phyloP scores from a whole-genome alignment of 257 asterid genomes.

The Ilex asprella region DNA sequence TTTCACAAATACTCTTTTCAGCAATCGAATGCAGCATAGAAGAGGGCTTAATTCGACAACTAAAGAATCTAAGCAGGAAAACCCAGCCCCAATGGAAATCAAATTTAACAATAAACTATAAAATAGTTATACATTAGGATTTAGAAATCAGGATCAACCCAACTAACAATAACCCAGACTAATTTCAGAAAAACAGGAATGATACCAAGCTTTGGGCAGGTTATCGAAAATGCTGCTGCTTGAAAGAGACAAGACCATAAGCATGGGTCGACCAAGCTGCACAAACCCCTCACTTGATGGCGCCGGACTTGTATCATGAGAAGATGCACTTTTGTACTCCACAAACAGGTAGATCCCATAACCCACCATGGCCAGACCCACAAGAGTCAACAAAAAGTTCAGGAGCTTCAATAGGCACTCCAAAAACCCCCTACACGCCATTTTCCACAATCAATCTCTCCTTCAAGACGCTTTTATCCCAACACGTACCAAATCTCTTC shows the following conservation, averaged over 20 bases:
- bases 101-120: no score
- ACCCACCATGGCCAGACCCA: conserved; percentile 81
- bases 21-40: no score
- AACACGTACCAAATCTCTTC: conserved; percentile 11
- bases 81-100: neutral
- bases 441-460: conserved; percentile 14
- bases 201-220: conserved; percentile 92
- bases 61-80: neutral
- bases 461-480: conserved; percentile 7
- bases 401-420: conserved; percentile 78
- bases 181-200: neutral
- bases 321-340: conserved; percentile 47
- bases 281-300: conserved; percentile 47
- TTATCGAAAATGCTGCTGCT: conserved; percentile 70
- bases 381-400: conserved; percentile 65
- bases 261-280: conserved; percentile 88
- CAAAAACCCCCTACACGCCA: conserved; percentile 86
- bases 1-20: no score
- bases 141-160: neutral
- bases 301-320: conserved; percentile 34
- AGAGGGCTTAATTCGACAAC: no score
- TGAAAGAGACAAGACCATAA: conserved; percentile 57
- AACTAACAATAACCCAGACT: neutral
- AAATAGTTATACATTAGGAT: no score
- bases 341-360: conserved; percentile 83